Base-by-base conservation (phyloP, 2,329 filamentous ascomycete genomes). In the Fusarium pilosicola region DNA sequence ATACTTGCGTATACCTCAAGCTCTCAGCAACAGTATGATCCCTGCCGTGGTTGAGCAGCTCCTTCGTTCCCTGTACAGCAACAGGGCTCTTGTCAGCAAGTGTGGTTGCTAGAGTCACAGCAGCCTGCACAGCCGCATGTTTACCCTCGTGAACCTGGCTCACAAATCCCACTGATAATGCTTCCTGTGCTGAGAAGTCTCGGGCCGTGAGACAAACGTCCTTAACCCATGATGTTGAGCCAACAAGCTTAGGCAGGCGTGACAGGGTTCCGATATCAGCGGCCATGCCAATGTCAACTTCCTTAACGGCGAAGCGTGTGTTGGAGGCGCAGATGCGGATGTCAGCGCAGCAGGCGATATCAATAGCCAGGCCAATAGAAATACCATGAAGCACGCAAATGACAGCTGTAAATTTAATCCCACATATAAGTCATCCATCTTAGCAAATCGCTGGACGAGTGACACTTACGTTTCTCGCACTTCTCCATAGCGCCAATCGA, bases 71-170 rank as follows among this genome's bases (percentile, higher is more conserved):
- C 84, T 94, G 90, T 73, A 96, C 93, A 4, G 94, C 95, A 28
- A 98, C 91, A 0, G 96, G 96, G 79, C 93, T 96, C 88, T 98
- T 98, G 24, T 81, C 85, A 34, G 93, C 93, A 66, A 98, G 89
- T 77, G 90, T 77, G 17, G 79, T 83, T 2, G 92, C 94, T 78
- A 93, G 79, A 71, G 89, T 86, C 68, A 95, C 54, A 0, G 88
- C 94, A 42, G 88, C 88, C 45, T 84, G 83, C 30, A 97, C 80
- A 5, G 92, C 88, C 48, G 86, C 88, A 24, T 85, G 86, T 84
- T 96, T 94, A 67, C 83, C 86, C 51, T 88, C 86, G 63, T 87
- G 86, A 34, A 95, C 91, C 48, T 86, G 85, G 78, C 88, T 92
- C 51, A 95, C 92, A 63, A 94, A 90, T 2, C 93, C 93, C 3